Percentiles rank a stretch among this genome's conserved stretches.
Conservation (phyloP, 495 filamentous ascomycete genomes). For the Penicillium coprophilum region DNA sequence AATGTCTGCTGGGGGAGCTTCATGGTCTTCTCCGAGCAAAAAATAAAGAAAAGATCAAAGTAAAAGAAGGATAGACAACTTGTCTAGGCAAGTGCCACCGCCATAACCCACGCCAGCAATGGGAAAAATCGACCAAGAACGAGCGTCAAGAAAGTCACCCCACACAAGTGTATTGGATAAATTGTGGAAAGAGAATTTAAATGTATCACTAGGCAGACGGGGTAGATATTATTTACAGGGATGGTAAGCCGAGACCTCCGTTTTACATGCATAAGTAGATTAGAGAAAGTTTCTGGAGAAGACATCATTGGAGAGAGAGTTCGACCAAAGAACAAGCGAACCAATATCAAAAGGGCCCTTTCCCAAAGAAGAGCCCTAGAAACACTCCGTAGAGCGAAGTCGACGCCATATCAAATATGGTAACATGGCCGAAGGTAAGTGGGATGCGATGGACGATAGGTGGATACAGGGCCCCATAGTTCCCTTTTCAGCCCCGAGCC, state of each 20-base stretch:
- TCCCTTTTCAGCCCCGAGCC: slow-evolving; percentile 28
- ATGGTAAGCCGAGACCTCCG: background rate
- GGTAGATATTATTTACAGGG: background rate
- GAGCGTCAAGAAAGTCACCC: background rate
- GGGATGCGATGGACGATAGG: slow-evolving; percentile 20
- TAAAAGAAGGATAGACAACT: background rate
- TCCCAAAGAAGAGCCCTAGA: slow-evolving; percentile 16
- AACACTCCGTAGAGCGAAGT: too few species aligned
- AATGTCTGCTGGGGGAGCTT: slow-evolving; percentile 46
- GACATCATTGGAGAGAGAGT: background rate
- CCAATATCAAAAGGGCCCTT: background rate
- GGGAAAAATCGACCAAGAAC: background rate
- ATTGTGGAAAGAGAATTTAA: background rate
- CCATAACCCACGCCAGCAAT: background rate
- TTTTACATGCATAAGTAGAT: background rate
- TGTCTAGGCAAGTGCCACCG: background rate
- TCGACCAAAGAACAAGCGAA: background rate
- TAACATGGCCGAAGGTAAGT: slow-evolving; percentile 24
- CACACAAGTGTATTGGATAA: background rate
- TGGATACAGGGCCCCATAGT: slow-evolving; percentile 32
- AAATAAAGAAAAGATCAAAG: background rate
- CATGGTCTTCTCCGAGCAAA: slow-evolving; percentile 24
- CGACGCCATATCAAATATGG: slow-evolving; percentile 23
- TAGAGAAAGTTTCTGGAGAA: background rate
- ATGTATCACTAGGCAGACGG: background rate